Base-by-base conservation (phyloP, 257 asterid genomes). In the Plantago ovata region DNA sequence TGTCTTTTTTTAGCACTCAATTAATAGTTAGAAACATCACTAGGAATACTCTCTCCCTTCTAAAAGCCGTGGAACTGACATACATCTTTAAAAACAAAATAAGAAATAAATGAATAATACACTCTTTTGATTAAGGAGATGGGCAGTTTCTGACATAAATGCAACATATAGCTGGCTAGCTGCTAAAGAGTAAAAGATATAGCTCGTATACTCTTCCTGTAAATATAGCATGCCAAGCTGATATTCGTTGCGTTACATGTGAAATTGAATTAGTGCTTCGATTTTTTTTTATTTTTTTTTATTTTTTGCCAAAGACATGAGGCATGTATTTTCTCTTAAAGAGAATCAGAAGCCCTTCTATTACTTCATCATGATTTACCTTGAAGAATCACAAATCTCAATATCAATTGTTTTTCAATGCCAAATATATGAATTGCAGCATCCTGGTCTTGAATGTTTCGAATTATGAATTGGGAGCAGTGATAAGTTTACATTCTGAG, bases 311-410 rank as follows among this genome's bases (percentile, higher is more conserved):
- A 48, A 60, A 13, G 21, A 8, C 8, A 18, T 0, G 38, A 7
- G 9, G 38, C 55, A 33, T 45, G 14, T 33, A 49, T 23, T 19
- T 18, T 16, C 53, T n/a, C 15, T 22, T 14, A 43, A 22, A 9
- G n/a, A 12, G n/a, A 23, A 42, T 28, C 11, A 11, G 52, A 58
- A 24, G 28, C 64, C 32, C 65, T 38, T 16, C 49, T 38, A 14
- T 6, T 38, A 32, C 44, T 7, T 36, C 44, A 53, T 53, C 1
- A 23, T 7, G 46, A 55, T n/a, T 38, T 13, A 23, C 38, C 58
- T 10, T 28, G 20, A 51, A 51, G 39, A 23, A 22, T 19, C 14
- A 23, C 28, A 13, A 33, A 6, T 51, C 36, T 14, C 13, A 51
- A 23, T 20, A 23, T 51, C 56, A 20, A 3, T 10, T 19, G 4